Percentiles rank a stretch among this genome's conserved stretches.
phyloP scores from a whole-genome alignment of 805 yeast genomes.

The Wickerhamomyces silvicola region DNA sequence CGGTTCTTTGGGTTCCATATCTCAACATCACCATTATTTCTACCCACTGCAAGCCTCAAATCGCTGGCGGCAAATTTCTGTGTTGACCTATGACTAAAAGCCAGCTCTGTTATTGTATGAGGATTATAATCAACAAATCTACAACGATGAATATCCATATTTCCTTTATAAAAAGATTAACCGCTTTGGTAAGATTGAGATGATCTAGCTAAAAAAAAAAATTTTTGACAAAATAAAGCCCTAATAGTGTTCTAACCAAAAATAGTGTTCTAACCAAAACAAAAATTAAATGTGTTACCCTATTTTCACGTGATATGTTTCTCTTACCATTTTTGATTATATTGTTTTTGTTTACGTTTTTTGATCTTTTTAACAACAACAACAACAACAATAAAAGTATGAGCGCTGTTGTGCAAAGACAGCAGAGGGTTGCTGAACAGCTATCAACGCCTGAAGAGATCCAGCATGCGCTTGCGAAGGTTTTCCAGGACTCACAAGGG shows the following conservation, averaged over 20 bases:
- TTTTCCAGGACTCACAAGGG: slow-evolving; percentile 75
- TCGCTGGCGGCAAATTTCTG: slow-evolving; percentile 42
- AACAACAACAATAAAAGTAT: slow-evolving; percentile 1
- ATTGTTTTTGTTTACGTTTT: neutral
- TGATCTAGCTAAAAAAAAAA: no score
- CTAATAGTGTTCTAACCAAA: no score
- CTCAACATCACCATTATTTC: slow-evolving; percentile 92
- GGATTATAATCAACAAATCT: slow-evolving; percentile 87
- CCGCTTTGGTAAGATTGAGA: neutral
- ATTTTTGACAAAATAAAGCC: no score
- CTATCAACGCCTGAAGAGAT: slow-evolving; percentile 31
- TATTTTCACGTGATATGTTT: neutral
- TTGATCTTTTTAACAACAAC: neutral
- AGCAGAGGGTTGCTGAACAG: slow-evolving; percentile 9
- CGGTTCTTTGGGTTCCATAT: slow-evolving; percentile 83
- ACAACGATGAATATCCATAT: slow-evolving; percentile 61
- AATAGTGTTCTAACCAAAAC: no score
- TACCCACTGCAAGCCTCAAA: slow-evolving; percentile 81
- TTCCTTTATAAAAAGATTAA: neutral
- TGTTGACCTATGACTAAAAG: slow-evolving; percentile 61
- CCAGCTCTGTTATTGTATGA: slow-evolving; percentile 72
- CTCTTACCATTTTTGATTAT: no score
- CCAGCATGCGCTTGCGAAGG: slow-evolving; percentile 47
- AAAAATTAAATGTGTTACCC: no score
- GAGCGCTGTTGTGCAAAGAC: slow-evolving; percentile 11